Percentiles rank a stretch among this genome's conserved stretches.
phyloP scores from a whole-genome alignment of 805 yeast genomes.

The Tetrapisispora taiwanensis region DNA sequence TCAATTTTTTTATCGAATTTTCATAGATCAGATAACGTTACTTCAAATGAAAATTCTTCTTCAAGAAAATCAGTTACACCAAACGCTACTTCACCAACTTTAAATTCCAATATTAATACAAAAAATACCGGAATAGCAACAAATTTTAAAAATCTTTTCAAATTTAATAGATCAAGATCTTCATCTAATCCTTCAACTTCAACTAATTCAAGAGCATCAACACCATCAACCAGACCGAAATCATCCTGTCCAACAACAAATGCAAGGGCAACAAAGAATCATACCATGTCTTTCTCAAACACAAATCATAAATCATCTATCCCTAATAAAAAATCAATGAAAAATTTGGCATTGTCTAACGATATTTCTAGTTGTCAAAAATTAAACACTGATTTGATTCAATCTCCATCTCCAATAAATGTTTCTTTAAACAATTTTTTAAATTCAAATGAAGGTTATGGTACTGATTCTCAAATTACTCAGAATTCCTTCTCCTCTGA shows the following conservation, averaged over 20 bases:
- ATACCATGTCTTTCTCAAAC: neutral
- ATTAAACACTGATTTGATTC: no score
- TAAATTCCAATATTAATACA: neutral
- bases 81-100: neutral
- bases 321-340: neutral
- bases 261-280: neutral
- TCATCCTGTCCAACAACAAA: neutral
- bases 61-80: neutral
- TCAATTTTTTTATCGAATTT: neutral
- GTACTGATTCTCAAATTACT: neutral
- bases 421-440: neutral
- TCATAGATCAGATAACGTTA: neutral
- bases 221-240: neutral
- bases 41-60: neutral
- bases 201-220: neutral
- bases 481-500: neutral
- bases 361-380: no score
- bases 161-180: neutral
- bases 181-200: neutral
- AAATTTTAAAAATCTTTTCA: constrained; percentile 1
- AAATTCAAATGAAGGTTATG: neutral
- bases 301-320: neutral
- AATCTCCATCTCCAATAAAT: neutral
- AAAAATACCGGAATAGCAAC: neutral
- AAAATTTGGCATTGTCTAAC: neutral